Percentiles rank a stretch among this genome's conserved stretches.
Evolutionary conservation across 805 yeast species (phyloP).

Genomic region (Yamadazyma philogaea): DNA sequence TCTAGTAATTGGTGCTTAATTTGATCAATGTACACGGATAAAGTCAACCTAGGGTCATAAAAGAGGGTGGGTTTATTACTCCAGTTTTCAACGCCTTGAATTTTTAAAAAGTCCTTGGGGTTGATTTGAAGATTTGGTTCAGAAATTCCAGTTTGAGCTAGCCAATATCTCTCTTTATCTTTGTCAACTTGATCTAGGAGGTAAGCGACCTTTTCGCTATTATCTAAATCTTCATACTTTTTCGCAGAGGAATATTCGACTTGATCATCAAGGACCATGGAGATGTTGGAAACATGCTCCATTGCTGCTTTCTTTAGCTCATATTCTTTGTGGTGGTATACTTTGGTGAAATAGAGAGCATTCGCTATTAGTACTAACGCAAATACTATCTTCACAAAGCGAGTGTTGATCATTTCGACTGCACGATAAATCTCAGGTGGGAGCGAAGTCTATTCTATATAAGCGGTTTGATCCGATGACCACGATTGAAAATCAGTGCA

Average conservation of each 20-base stretch:
- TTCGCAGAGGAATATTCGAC: slow-evolving; percentile 15
- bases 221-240: slow-evolving; percentile 17
- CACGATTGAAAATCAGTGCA: background rate
- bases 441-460: background rate
- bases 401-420: slow-evolving; percentile 14
- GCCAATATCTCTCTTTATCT: slow-evolving; percentile 28
- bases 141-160: slow-evolving; percentile 26
- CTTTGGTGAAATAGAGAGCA: slow-evolving; percentile 18
- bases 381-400: slow-evolving; percentile 18
- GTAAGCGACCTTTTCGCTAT: slow-evolving; percentile 19
- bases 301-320: slow-evolving; percentile 16
- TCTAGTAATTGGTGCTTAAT: slow-evolving; percentile 25
- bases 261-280: slow-evolving; percentile 22
- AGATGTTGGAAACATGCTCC: slow-evolving; percentile 13
- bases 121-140: slow-evolving; percentile 19
- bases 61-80: slow-evolving; percentile 26
- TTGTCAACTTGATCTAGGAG: slow-evolving; percentile 18
- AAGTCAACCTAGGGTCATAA: slow-evolving; percentile 57
- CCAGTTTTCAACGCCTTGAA: slow-evolving; percentile 8
- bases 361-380: slow-evolving; percentile 20
- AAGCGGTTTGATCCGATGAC: background rate
- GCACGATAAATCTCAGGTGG: background rate
- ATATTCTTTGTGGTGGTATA: slow-evolving; percentile 19
- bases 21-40: slow-evolving; percentile 46
- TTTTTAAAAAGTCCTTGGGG: slow-evolving; percentile 19